These are phyloP conservation scores for Tuber melanosporum DNA, from an alignment of 495 filamentous ascomycete species.

Conservation along the genomic window DNA sequence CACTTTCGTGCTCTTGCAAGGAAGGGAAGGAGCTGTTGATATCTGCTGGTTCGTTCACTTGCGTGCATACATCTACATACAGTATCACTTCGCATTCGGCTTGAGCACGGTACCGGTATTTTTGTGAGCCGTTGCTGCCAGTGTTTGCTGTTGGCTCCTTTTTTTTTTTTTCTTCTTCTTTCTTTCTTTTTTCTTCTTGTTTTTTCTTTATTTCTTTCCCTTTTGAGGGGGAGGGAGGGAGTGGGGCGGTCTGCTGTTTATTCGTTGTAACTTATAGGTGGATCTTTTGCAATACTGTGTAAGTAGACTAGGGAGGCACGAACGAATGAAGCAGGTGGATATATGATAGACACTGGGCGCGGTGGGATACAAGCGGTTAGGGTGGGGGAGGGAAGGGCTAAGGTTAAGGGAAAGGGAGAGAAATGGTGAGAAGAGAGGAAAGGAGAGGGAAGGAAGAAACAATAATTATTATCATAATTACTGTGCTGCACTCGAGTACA, in stretches of 20 bases:
- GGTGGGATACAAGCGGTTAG: background rate
- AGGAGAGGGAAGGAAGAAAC: background rate
- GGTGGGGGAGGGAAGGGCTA: background rate
- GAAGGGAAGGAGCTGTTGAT: background rate
- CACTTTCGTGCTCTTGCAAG: background rate
- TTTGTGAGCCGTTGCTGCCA: background rate
- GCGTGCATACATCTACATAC: background rate
- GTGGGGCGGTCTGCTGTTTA: background rate
- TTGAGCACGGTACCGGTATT: background rate
- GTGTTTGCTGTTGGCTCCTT: background rate
- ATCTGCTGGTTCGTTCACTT: background rate
- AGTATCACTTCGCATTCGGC: conserved; percentile 2
- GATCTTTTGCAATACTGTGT: background rate
- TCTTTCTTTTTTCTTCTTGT: too few relatives aligned
- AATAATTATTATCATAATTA: background rate
- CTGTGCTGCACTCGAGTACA: background rate
- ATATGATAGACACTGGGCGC: background rate
- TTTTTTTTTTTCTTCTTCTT: background rate
- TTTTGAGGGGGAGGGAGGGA: background rate
- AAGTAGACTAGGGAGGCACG: background rate
- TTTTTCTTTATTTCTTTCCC: background rate
- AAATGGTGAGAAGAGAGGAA: background rate
- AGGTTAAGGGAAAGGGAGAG: background rate
- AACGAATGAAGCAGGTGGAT: background rate
- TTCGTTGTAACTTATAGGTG: background rate